Base-by-base conservation (phyloP, 352 stramenopile species). In the Globisporangium okanoganense region DNA sequence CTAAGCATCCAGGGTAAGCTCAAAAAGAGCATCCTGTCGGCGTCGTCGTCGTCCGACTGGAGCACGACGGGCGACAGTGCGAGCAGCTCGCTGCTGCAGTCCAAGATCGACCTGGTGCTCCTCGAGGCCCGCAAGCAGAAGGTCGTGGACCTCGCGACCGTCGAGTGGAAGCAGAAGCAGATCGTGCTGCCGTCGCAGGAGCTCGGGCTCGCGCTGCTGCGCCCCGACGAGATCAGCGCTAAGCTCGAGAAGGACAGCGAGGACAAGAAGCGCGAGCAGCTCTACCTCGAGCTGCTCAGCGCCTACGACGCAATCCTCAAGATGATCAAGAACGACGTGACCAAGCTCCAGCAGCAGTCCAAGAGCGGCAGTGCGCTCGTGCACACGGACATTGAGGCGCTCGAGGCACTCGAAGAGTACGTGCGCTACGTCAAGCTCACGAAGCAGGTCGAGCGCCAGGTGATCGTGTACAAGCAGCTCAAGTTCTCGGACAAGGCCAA, bases 111-210 rank as follows among this genome's bases (percentile, higher is more conserved):
- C 38, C 53, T 87, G 33, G 85, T 94, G 55, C 67, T 94, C 47
- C 71, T 92, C n/a, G 85, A 90, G 52, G 81, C 84, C 44, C 81
- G 82, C 25, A 94, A 92, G 70, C 78, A 92, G 53, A 94, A 94
- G 70, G 85, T 89, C n/a, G 84, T 83, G 14, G 80, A 77, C 58
- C 64, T 94, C n/a, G 82, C 75, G 48, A 90, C 78, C 0, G 84
- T 94, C 59, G 72, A 79, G 57, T 94, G 82, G 85, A 92, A 92
- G 72, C 75, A 87, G 44, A 85, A 90, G 69, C 67, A 87, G 55
- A 66, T 94, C 18, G 75, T 79, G 10, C 67, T 94, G 33, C 80
- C 82, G 2, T 87, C 78, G 24, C 79, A 92, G 57, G 83, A 92
- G 62, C 71, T 94, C 29, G 78, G 71, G 31, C 49, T 94, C 45